Percentiles rank a stretch among this genome's conserved stretches.
Evolutionary conservation across 805 yeast species (phyloP).

Genomic region (Geotrichum ghanense): DNA sequence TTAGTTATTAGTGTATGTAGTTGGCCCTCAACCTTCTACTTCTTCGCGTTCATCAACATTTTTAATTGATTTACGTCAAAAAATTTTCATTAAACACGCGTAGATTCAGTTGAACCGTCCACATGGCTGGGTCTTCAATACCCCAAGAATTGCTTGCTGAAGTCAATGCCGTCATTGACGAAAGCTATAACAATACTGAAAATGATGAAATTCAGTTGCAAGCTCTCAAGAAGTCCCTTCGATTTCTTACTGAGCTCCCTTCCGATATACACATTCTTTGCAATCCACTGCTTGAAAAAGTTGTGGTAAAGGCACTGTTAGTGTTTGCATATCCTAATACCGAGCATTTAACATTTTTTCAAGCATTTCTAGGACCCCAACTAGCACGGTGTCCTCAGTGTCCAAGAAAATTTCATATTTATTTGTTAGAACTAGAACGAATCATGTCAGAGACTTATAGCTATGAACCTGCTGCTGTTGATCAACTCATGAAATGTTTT

Average conservation of each 20-base stretch:
- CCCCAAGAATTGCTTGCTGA: background rate
- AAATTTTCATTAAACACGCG: too few relatives aligned
- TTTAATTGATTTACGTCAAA: too few relatives aligned
- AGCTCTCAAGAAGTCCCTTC: background rate
- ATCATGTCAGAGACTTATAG: background rate
- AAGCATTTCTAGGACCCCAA: conserved; percentile 1
- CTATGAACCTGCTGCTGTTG: conserved; percentile 1
- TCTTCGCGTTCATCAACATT: too few relatives aligned
- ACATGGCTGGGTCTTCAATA: background rate
- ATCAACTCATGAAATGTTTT: conserved; percentile 3
- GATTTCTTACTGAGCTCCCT: background rate
- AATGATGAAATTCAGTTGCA: background rate
- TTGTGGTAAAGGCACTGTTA: background rate
- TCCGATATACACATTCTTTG: background rate
- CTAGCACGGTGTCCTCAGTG: conserved; percentile 10
- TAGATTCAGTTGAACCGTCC: too few relatives aligned
- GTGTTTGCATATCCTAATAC: conserved; percentile 1
- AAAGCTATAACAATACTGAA: background rate
- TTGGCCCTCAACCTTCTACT: too few relatives aligned
- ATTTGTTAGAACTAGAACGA: background rate
- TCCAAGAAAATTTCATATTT: conserved; percentile 8
- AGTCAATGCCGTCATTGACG: background rate
- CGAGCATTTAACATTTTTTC: conserved; percentile 1
- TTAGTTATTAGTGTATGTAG: too few relatives aligned
- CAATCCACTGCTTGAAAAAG: background rate